These are phyloP conservation scores for Fraxinus floribunda DNA, from an alignment of 305 asterid genomes.

Conservation along the genomic window DNA sequence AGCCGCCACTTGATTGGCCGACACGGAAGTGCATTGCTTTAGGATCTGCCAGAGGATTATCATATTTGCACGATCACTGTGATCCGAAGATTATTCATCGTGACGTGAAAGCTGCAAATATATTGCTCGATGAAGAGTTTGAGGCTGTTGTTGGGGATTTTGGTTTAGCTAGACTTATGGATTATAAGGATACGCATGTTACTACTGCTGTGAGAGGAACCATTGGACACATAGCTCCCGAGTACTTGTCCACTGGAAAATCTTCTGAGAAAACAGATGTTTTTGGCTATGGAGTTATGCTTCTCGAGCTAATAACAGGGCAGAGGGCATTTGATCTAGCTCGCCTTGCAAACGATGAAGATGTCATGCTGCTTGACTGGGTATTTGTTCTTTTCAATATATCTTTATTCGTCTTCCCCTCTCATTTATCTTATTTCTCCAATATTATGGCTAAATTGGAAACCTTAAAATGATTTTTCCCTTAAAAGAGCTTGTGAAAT, in stretches of 20 bases:
- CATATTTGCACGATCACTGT: slow-evolving; percentile 60
- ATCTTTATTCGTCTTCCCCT: background rate
- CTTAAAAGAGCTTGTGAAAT: background rate
- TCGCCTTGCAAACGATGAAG: slow-evolving; percentile 68
- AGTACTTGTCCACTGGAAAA: slow-evolving; percentile 65
- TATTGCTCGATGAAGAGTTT: slow-evolving; percentile 55
- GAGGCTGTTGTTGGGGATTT: slow-evolving; percentile 72
- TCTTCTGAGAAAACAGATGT: slow-evolving; percentile 69
- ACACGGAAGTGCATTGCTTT: slow-evolving; percentile 54
- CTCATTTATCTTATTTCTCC: background rate
- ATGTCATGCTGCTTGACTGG: slow-evolving; percentile 71
- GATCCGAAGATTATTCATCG: slow-evolving; percentile 65
- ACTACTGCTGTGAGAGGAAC: slow-evolving; percentile 69
- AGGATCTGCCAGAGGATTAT: slow-evolving; percentile 58
- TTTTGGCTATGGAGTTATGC: slow-evolving; percentile 69
- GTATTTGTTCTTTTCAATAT: slow-evolving; percentile 23
- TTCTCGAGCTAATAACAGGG: slow-evolving; percentile 65
- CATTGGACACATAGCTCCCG: slow-evolving; percentile 64
- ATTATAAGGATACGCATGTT: slow-evolving; percentile 63
- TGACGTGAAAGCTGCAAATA: slow-evolving; percentile 65
- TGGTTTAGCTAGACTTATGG: slow-evolving; percentile 66
- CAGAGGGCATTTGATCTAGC: slow-evolving; percentile 68
- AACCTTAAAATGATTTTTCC: background rate
- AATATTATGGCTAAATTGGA: background rate
- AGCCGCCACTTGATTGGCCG: slow-evolving; percentile 56